A percentile compares a stretch with the other conserved stretches of the same genome.
These are phyloP conservation scores for Rhynchospora breviuscula DNA, from an alignment of 176 grass and related monocot genomes.

Conservation along the genomic window DNA sequence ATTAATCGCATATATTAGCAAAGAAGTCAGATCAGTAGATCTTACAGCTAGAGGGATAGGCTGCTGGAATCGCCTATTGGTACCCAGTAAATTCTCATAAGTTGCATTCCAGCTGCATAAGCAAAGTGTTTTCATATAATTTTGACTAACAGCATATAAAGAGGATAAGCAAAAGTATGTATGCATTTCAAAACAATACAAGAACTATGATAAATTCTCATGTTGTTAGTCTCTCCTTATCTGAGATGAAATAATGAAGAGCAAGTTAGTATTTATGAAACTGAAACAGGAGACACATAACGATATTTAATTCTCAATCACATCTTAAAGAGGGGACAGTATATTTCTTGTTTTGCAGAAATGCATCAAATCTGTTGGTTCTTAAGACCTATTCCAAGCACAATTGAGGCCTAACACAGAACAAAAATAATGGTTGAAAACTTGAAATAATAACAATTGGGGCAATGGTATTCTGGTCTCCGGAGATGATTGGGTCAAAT, in stretches of 20 bases:
- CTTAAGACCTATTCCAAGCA: not conserved
- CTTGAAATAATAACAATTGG: not conserved
- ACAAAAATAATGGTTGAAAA: not conserved
- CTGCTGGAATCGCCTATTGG: conserved; percentile 63
- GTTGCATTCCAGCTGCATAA: conserved; percentile 72
- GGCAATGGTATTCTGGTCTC: not conserved
- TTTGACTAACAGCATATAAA: conserved; percentile 9
- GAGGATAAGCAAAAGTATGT: not conserved
- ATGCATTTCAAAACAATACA: not conserved
- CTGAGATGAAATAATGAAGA: not conserved
- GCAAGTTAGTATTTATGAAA: not conserved
- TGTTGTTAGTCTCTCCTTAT: not conserved
- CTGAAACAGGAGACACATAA: not conserved
- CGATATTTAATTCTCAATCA: not conserved
- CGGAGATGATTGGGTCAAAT: not conserved
- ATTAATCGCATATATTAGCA: conserved; percentile 1
- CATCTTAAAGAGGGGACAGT: not conserved
- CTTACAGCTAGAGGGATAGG: conserved; percentile 75
- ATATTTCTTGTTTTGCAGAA: not conserved
- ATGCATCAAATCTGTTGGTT: no score
- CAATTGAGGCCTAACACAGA: not conserved
- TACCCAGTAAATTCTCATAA: conserved; percentile 82
- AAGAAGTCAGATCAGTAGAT: not conserved
- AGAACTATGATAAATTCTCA: not conserved
- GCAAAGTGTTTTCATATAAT: not conserved